Base-by-base conservation (phyloP, 371 early-diverging fungal genomes). In the Rhizopus stolonifer region DNA sequence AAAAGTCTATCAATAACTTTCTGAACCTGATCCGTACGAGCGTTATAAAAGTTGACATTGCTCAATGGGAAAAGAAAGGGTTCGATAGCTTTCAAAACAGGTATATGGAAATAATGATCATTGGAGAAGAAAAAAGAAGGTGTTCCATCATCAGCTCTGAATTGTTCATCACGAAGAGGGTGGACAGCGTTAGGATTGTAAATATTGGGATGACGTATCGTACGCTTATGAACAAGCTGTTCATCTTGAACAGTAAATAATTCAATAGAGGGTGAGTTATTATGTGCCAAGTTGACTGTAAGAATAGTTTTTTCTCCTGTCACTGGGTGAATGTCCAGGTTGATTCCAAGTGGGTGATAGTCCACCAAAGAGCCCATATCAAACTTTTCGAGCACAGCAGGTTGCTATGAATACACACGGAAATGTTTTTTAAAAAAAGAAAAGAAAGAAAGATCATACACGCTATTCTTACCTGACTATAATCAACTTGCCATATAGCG, bases 111-210 rank as follows among this genome's bases (percentile, higher is more conserved):
- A 22, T 62, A 61, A 36, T 74, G 72, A 14, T 67, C 69, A 17
- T 70, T 65, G 4, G 64, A 58, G 13, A 68, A 67, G 34, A 72
- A 72, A 60, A 76, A 76, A 2, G 77, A 76, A 18, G 75, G 75
- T 1, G 49, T 54, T 10, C 72, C 76, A 46, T 75, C 76, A 7
- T 50, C 42, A 14, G 56, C 47, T 33, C 60, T 49, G 26, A 58
- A 64, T 14, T 45, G 52, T 2, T 33, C 48, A 15, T 70, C 60
- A 1, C 58, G 38, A 2, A 68, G 15, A 2, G 65, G 11, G n/a
- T 68, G 64, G 14, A 76, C 25, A 15, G 65, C 58, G 33, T 76
- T 76, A 15, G 72, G 77, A 0, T 56, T 32, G 47, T 61, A 54
- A 8, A 76, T 52, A 2, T 52, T 15, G 13, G 61, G 51, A 34